These are phyloP conservation scores for Curvularia lunata DNA, from an alignment of 2,329 filamentous ascomycete genomes.

Conservation along the genomic window DNA sequence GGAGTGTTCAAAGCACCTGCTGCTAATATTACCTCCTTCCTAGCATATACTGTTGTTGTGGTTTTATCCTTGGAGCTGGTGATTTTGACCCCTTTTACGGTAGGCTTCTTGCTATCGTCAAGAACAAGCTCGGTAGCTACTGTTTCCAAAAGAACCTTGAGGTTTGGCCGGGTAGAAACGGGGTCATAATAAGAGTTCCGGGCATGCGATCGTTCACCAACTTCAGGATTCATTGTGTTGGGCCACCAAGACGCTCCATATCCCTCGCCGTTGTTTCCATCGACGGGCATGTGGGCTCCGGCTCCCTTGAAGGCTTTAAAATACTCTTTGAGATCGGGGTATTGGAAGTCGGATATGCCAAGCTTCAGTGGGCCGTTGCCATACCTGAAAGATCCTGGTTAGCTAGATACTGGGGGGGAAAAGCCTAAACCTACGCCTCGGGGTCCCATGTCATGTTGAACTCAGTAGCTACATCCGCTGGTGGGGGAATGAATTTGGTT, in stretches of 20 bases:
- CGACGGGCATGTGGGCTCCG: conserved; percentile 26
- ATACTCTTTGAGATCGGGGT: conserved; percentile 34
- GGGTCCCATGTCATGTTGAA: conserved; percentile 36
- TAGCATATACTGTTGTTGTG: conserved; percentile 31
- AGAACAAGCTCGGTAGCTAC: conserved; percentile 33
- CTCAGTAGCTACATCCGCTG: conserved; percentile 19
- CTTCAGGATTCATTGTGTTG: conserved; percentile 43
- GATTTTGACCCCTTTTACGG: conserved; percentile 36
- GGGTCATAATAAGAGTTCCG: conserved; percentile 43
- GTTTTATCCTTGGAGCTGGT: conserved; percentile 25
- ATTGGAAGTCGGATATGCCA: conserved; percentile 37
- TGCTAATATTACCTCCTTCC: conserved; percentile 64
- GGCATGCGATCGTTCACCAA: conserved; percentile 40
- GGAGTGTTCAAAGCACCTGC: conserved; percentile 64
- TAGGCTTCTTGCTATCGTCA: conserved; percentile 27
- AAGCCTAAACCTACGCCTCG: conserved; percentile 20
- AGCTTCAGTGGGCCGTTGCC: conserved; percentile 37
- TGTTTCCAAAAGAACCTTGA: conserved; percentile 34
- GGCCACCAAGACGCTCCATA: conserved; percentile 48
- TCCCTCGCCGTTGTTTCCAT: conserved; percentile 35
- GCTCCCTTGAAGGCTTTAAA: conserved; percentile 33
- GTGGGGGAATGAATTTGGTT: conserved; percentile 33
- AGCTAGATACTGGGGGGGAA: background rate
- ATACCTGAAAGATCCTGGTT: conserved; percentile 22
- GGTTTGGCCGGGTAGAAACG: conserved; percentile 36